phyloP scores from a whole-genome alignment of 225 moss, liverwort and hornwort genomes.

The Bryoerythrophyllum caledonicum region DNA sequence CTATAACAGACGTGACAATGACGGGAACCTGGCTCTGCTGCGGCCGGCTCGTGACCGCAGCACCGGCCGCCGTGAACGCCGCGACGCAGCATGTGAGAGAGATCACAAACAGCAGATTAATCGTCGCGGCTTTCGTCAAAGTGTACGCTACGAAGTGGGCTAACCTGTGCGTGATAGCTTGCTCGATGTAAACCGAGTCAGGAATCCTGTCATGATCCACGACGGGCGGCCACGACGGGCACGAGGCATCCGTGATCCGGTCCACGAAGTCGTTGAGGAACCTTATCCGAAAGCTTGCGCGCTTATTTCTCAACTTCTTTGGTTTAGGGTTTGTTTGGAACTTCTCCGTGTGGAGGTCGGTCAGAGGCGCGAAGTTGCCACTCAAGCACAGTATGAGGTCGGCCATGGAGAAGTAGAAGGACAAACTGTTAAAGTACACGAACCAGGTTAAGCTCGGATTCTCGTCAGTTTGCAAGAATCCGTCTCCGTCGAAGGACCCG shows the following conservation, averaged over 20 bases:
- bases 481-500: conserved; percentile 15
- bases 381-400: conserved; percentile 51
- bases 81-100: conserved; percentile 53
- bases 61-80: conserved; percentile 52
- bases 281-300: background rate
- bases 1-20: conserved; percentile 26
- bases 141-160: conserved; percentile 58
- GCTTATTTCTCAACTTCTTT: background rate
- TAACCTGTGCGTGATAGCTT: conserved; percentile 52
- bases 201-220: conserved; percentile 12
- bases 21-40: conserved; percentile 21
- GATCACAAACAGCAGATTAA: conserved; percentile 48
- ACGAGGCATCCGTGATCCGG: conserved; percentile 18
- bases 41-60: conserved; percentile 28
- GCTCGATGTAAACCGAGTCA: conserved; percentile 39
- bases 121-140: conserved; percentile 55
- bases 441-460: conserved; percentile 34
- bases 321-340: conserved; percentile 14
- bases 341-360: conserved; percentile 39
- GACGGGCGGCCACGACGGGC: conserved; percentile 4
- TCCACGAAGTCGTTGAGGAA: conserved; percentile 30
- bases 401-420: conserved; percentile 65
- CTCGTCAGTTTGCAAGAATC: conserved; percentile 9
- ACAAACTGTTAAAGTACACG: conserved; percentile 61
- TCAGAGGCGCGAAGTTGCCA: conserved; percentile 43